Base-by-base conservation (phyloP, 371 early-diverging fungal genomes). In the Circinella umbellata region DNA sequence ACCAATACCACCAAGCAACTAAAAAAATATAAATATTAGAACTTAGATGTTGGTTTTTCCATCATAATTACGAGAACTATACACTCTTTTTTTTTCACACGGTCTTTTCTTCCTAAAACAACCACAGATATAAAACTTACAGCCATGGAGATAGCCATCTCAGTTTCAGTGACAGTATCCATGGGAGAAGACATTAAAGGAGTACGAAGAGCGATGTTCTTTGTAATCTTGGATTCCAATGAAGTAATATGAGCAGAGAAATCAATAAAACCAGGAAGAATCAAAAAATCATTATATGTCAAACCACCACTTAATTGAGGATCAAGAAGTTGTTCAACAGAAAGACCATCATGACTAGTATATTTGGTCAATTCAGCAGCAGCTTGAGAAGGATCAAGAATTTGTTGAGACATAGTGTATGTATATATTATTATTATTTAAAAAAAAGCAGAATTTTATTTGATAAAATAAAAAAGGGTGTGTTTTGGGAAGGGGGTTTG, bases 101-200 rank as follows among this genome's bases (percentile, higher is more conserved):
- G 51, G 42, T 42, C 42, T 11, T 11, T 9, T 42, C 3, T 42
- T 15, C 4, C n/a, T 1, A 14, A 13, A 51, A n/a, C 51, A 51
- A 5, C 51, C 14, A n/a, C 8, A 51, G 1, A 5, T n/a, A n/a
- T 13, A 11, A 57, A 49, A 84, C 89, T 91, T 81, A 94, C 87
- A 67, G 98, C 98, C 95, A 98, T 96, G 72, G 94, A 90, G 76
- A 97, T 96, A 68, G 97, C 98, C 98, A 98, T 98, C 35, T 94
- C 92, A 39, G 95, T 83, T 85, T 98, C 98, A 47, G 98, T 97
- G 47, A 98, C 98, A 59, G 98, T 98, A 83, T 98, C 98, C 98
- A 98, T 98, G 71, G 98, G 97, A 70, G 92, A 91, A 35, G 95
- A 95, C 79, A 97, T 77, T 80, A 98, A 93, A 11, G 98, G 98